Evolutionary conservation across 768 basidiomycete genomes (phyloP).

Genomic region (Mrakia frigida): DNA sequence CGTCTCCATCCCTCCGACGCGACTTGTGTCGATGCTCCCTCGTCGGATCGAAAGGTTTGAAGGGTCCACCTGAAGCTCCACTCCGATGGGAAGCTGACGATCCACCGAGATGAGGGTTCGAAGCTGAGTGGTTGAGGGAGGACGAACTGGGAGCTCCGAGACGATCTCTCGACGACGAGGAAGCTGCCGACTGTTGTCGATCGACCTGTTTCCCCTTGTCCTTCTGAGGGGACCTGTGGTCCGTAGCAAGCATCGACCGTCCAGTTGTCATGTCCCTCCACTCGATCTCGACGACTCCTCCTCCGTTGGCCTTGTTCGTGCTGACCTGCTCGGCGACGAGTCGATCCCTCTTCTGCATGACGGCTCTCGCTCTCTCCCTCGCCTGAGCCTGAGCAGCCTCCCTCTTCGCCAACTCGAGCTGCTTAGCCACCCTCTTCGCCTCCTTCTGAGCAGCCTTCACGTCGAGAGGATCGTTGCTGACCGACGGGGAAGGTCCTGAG

Average conservation of each 20-base stretch:
- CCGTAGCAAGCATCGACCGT: constrained; percentile 15
- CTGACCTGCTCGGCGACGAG: constrained; percentile 51
- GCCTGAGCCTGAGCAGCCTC: constrained; percentile 66
- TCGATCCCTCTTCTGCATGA: constrained; percentile 81
- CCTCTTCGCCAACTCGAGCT: constrained; percentile 79
- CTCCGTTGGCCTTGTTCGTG: constrained; percentile 32
- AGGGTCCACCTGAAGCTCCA: background rate
- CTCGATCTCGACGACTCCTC: constrained; percentile 33
- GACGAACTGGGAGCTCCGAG: constrained; percentile 3
- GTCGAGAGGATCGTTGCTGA: constrained; percentile 48
- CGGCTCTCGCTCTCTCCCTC: constrained; percentile 82
- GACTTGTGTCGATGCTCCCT: constrained; percentile 41
- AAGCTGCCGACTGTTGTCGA: background rate
- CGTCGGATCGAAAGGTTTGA: constrained; percentile 5
- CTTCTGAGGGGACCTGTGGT: background rate
- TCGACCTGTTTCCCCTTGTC: constrained; percentile 12
- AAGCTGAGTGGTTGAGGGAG: constrained; percentile 11
- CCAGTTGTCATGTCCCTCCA: constrained; percentile 9
- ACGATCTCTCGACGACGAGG: background rate
- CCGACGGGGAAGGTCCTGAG: background rate
- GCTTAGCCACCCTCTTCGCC: constrained; percentile 66
- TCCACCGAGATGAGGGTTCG: constrained; percentile 14
- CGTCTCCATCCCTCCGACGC: constrained; percentile 42
- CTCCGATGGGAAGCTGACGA: constrained; percentile 10
- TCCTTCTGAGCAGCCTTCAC: constrained; percentile 75